Evolutionary conservation across 139 green algal species (phyloP).

Genomic region (Chlamydomonas sp.): DNA sequence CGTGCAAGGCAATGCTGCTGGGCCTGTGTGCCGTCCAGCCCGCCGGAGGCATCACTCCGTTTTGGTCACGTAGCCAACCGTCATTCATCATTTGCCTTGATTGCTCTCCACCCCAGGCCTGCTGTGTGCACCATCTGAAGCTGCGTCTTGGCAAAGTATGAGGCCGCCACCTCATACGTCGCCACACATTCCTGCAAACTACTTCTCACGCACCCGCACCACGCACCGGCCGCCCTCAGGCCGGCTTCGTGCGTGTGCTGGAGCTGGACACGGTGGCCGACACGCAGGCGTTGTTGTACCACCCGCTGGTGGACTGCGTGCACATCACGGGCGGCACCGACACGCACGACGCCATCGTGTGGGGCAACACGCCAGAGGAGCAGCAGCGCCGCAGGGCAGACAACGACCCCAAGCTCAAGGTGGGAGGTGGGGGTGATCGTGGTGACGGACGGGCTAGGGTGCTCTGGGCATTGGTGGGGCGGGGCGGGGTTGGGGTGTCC

Average conservation of each 20-base stretch:
- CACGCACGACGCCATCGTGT: slow-evolving; percentile 57
- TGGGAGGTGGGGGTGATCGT: neutral
- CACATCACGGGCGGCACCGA: slow-evolving; percentile 53
- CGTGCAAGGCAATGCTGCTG: no score
- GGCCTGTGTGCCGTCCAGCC: no score
- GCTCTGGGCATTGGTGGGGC: neutral
- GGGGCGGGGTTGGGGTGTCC: neutral
- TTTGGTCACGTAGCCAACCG: no score
- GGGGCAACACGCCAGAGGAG: slow-evolving; percentile 48
- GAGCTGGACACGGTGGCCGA: slow-evolving; percentile 3
- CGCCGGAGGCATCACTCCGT: no score
- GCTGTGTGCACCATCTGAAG: no score
- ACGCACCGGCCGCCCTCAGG: neutral
- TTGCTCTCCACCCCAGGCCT: no score
- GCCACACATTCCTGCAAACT: neutral
- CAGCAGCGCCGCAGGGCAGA: slow-evolving; percentile 38
- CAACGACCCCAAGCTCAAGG: slow-evolving; percentile 60
- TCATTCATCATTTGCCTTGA: no score
- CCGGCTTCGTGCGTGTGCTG: slow-evolving; percentile 17
- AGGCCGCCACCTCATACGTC: neutral
- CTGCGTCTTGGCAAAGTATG: no score
- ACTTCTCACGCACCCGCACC: neutral
- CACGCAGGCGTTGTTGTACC: slow-evolving; percentile 34
- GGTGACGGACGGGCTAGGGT: no score
- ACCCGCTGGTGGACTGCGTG: slow-evolving; percentile 41